Percentiles rank a stretch among this genome's conserved stretches.
Conservation (phyloP, 2,329 filamentous ascomycete genomes). For the Aspergillus candidus region DNA sequence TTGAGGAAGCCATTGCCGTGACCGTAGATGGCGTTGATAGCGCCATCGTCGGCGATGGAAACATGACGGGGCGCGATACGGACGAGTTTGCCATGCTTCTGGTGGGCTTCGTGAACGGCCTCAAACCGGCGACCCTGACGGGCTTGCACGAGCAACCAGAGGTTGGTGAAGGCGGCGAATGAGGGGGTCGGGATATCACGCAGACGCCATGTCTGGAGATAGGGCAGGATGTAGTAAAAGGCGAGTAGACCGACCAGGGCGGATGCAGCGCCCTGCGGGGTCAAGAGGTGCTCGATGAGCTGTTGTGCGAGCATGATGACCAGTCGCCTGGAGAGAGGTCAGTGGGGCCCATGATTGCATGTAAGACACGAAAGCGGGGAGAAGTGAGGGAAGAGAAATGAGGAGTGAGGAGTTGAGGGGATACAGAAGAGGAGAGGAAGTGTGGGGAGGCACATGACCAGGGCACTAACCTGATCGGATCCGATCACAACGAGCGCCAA, state of each 20-base stretch:
- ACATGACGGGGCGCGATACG: constrained; percentile 80
- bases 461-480: no score
- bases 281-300: constrained; percentile 21
- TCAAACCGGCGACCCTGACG: constrained; percentile 61
- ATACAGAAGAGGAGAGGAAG: no score
- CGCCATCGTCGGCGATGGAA: constrained; percentile 72
- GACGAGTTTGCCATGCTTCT: constrained; percentile 71
- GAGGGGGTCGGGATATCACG: constrained; percentile 47
- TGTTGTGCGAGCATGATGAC: constrained; percentile 8
- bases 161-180: constrained; percentile 62
- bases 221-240: constrained; percentile 54
- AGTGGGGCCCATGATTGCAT: background rate
- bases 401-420: no score
- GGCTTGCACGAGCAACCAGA: constrained; percentile 68
- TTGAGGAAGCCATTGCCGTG: constrained; percentile 72
- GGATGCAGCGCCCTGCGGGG: constrained; percentile 29
- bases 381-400: background rate
- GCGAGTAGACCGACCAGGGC: constrained; percentile 45
- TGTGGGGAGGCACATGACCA: no score
- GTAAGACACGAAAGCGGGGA: background rate
- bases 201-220: constrained; percentile 51
- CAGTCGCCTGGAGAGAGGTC: background rate
- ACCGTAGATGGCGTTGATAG: constrained; percentile 71
- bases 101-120: constrained; percentile 65
- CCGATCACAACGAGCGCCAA: no score